A percentile compares a stretch with the other conserved stretches of the same genome.
Conservation (phyloP, 73 alveolate genomes). For the Breviolum minutum region DNA sequence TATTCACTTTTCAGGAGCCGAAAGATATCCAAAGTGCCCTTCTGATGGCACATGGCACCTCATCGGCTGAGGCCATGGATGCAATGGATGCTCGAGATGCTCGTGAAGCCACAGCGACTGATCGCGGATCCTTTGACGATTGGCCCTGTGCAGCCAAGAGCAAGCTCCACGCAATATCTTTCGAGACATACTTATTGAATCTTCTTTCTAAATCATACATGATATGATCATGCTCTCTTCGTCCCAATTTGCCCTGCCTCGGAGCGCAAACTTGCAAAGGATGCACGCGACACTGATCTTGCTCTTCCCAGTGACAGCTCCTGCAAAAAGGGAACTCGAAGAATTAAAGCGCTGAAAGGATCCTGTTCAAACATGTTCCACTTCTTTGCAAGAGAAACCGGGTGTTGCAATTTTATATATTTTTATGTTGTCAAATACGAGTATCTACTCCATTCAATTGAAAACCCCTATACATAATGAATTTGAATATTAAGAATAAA, state of each 20-base stretch:
- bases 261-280: background rate
- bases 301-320: constrained; percentile 28
- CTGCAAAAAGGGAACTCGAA: background rate
- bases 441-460: background rate
- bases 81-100: constrained; percentile 23
- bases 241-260: background rate
- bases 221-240: too few relatives aligned
- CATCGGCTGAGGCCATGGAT: background rate
- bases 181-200: too few relatives aligned
- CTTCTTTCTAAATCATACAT: too few relatives aligned
- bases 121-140: background rate
- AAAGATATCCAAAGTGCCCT: background rate
- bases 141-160: too few relatives aligned
- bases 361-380: background rate
- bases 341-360: background rate
- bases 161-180: too few relatives aligned
- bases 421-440: background rate
- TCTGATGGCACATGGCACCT: background rate
- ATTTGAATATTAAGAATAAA: too few relatives aligned
- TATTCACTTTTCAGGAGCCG: too few relatives aligned
- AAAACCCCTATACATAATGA: background rate
- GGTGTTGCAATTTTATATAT: background rate
- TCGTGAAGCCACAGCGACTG: constrained; percentile 1
- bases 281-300: background rate
- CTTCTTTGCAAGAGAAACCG: constrained; percentile 6